These are phyloP conservation scores for Hypoxylon sp. DNA, from an alignment of 2,329 filamentous ascomycete genomes.

Conservation along the genomic window DNA sequence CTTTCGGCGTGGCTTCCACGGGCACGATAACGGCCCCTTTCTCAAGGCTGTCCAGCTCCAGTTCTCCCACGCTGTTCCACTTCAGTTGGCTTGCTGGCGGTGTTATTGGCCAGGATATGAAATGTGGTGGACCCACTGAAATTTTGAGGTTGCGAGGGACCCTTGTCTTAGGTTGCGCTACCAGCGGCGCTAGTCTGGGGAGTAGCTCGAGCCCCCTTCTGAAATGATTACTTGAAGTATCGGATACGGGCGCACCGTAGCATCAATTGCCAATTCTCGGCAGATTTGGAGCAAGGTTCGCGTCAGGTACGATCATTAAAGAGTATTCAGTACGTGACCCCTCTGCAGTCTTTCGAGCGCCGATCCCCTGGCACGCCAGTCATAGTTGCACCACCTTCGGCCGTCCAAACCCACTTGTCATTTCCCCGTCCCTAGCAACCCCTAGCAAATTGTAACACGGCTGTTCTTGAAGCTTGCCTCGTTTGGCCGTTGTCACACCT, in stretches of 20 bases:
- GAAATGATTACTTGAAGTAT: constrained; percentile 18
- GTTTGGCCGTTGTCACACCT: constrained; percentile 37
- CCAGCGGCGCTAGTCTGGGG: constrained; percentile 36
- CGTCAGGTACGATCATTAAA: constrained; percentile 19
- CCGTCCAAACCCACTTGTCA: constrained; percentile 37
- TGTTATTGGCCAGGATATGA: constrained; percentile 39
- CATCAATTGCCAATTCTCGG: constrained; percentile 1
- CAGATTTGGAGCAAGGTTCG: constrained; percentile 14
- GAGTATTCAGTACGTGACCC: constrained; percentile 25
- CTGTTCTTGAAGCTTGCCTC: constrained; percentile 35
- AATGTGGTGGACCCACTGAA: constrained; percentile 42
- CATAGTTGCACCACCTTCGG: constrained; percentile 23
- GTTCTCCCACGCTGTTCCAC: constrained; percentile 30
- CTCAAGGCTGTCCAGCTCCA: constrained; percentile 10
- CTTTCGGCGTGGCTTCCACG: constrained; percentile 30
- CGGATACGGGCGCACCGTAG: constrained; percentile 16
- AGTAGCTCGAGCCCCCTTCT: constrained; percentile 34
- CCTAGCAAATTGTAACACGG: constrained; percentile 39
- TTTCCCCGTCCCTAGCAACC: constrained; percentile 36
- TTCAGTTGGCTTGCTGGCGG: constrained; percentile 4
- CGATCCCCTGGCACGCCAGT: constrained; percentile 37
- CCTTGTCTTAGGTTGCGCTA: constrained; percentile 40
- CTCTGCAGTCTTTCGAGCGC: constrained; percentile 23
- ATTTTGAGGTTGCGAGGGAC: constrained; percentile 45
- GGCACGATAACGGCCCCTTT: constrained; percentile 24